phyloP scores from a whole-genome alignment of 352 stramenopile species.

The Phytophthora crassamura region DNA sequence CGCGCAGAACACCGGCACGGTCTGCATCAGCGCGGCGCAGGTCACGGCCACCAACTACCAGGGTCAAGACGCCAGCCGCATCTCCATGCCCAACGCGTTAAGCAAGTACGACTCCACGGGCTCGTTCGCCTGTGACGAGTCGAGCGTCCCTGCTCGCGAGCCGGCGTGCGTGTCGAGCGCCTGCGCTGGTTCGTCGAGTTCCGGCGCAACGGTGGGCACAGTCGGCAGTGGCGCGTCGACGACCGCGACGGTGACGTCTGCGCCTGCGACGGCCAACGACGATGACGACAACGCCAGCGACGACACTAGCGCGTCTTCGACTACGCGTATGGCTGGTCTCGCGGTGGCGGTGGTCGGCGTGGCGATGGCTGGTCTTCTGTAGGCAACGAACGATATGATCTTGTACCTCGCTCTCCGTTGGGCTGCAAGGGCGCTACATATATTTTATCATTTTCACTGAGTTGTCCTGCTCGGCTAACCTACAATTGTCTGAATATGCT shows the following conservation, averaged over 20 bases:
- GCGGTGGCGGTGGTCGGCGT: conserved; percentile 14
- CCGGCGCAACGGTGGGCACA: conserved; percentile 15
- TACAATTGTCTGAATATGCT: no score
- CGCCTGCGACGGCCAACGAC: conserved; percentile 23
- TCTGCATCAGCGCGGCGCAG: conserved; percentile 30
- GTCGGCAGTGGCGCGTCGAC: conserved; percentile 12
- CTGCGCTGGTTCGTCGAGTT: conserved; percentile 18
- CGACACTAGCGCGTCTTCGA: conserved; percentile 23
- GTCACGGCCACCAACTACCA: conserved; percentile 35
- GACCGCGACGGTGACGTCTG: conserved; percentile 18
- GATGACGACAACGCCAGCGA: conserved; percentile 23
- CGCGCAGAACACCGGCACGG: conserved; percentile 22
- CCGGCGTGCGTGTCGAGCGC: conserved; percentile 27
- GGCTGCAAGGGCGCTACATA: no score
- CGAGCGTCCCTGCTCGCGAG: conserved; percentile 29
- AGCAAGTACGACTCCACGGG: conserved; percentile 39
- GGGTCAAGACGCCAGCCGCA: conserved; percentile 23
- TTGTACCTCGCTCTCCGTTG: no score
- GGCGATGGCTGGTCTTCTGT: conserved; percentile 18
- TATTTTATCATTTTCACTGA: no score
- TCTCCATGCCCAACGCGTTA: conserved; percentile 44
- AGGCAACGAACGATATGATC: conserved; percentile 10
- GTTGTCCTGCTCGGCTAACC: no score
- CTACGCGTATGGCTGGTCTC: conserved; percentile 15
- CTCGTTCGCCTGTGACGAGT: conserved; percentile 24